Evolutionary conservation across 805 yeast genomes (phyloP).

Genomic region (Clavispora phyllophila): DNA sequence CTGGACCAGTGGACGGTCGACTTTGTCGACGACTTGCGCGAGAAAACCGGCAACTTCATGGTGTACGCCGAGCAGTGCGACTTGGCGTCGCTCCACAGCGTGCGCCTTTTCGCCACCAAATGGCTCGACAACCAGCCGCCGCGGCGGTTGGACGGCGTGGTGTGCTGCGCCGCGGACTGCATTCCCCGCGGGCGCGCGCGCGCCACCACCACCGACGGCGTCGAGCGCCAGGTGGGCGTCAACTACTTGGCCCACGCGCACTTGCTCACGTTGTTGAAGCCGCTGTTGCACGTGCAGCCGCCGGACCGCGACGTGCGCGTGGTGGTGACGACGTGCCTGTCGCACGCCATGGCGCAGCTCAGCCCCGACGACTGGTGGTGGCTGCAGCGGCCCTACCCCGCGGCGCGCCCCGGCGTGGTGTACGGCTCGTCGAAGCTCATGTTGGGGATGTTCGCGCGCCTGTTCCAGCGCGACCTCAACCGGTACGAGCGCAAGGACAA

Average conservation of each 20-base stretch:
- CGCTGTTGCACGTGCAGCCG: conserved; percentile 82
- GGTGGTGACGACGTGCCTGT: conserved; percentile 69
- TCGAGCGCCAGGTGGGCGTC: conserved; percentile 78
- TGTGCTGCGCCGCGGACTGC: conserved; percentile 83
- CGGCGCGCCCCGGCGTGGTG: conserved; percentile 62
- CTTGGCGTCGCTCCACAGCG: conserved; percentile 62
- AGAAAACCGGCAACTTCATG: conserved; percentile 60
- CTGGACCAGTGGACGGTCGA: conserved; percentile 74
- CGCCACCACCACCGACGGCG: conserved; percentile 69
- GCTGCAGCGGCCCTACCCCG: conserved; percentile 54
- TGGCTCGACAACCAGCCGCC: conserved; percentile 94
- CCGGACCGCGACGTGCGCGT: conserved; percentile 92
- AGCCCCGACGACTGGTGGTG: conserved; percentile 62
- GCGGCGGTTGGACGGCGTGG: conserved; percentile 81
- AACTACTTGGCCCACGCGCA: conserved; percentile 83
- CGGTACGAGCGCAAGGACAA: conserved; percentile 63
- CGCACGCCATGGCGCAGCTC: conserved; percentile 69
- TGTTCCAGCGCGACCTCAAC: conserved; percentile 64
- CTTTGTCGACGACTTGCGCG: conserved; percentile 72
- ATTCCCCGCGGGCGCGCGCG: conserved; percentile 68
- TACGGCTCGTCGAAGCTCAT: conserved; percentile 81
- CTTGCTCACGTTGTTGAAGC: conserved; percentile 72
- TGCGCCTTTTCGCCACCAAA: conserved; percentile 85
- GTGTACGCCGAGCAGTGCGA: conserved; percentile 92
- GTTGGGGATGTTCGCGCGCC: conserved; percentile 69